Conservation (phyloP, 1,284 basidiomycete species). For the Heterobasidion occidentale region DNA sequence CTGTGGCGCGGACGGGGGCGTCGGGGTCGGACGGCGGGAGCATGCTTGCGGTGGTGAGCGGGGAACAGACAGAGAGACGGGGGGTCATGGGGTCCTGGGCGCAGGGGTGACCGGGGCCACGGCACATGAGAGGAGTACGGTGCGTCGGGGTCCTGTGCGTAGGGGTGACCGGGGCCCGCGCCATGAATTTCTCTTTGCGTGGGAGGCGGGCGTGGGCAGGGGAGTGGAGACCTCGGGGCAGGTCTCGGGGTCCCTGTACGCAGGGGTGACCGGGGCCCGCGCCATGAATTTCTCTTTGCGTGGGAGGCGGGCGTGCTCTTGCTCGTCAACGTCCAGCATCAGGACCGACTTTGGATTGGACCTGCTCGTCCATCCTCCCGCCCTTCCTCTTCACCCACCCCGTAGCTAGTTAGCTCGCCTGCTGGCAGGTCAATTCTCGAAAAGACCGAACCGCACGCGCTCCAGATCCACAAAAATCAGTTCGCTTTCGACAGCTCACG, state of each 20-base stretch:
- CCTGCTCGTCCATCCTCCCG: constrained; percentile 9
- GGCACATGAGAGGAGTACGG: too few relatives aligned
- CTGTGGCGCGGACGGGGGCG: constrained; percentile 61
- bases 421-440: constrained; percentile 86
- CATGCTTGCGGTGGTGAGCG: too few relatives aligned
- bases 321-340: constrained; percentile 5
- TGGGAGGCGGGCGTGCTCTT: background rate
- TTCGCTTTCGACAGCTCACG: constrained; percentile 21
- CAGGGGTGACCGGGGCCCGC: constrained; percentile 1
- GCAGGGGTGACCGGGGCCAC: constrained; percentile 1
- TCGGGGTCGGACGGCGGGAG: constrained; percentile 29
- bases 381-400: background rate
- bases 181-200: background rate
- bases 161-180: background rate
- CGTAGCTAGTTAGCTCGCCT: constrained; percentile 49
- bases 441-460: constrained; percentile 56
- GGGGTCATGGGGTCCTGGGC: too few relatives aligned
- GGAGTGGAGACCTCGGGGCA: too few relatives aligned
- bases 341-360: constrained; percentile 14
- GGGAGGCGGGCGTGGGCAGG: background rate
- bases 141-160: too few relatives aligned
- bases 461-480: constrained; percentile 27
- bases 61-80: too few relatives aligned
- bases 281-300: background rate
- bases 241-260: too few relatives aligned